Base-by-base conservation (phyloP, 2,329 filamentous ascomycete species). In the Magnaporthiopsis rhizophila region DNA sequence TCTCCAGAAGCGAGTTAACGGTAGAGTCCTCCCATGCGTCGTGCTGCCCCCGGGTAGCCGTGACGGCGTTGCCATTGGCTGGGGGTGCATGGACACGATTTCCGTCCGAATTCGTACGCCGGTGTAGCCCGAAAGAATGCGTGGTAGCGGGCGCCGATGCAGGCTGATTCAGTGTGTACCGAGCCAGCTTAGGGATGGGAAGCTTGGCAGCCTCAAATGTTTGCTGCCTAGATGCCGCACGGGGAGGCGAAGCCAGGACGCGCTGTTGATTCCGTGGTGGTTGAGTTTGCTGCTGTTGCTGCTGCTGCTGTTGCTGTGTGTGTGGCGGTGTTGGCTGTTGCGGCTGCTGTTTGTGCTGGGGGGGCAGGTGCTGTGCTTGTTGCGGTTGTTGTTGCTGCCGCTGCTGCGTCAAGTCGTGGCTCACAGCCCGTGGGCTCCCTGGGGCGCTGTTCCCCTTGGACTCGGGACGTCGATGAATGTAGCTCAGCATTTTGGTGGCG, bases 11-110 rank as follows among this genome's bases (percentile, higher is more conserved):
- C 63, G 74, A 75, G 61, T 71, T 74, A n/a, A 75, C 71, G 18
- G 73, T 74, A 18, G 74, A 75, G 62, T 75, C 74, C 61, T 75
- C 74, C 74, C 74, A 75, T n/a, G 72, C 68, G 60, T 70, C 72
- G 64, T 73, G 73, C 64, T 71, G 67, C 64, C 63, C 64, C 56
- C 63, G 57, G 11, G 34, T n/a, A 28, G 62, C n/a, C 53, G 67
- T 24, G 45, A 21, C 8, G n/a, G 18, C 45, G 21, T 53, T 53
- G 18, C 21, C n/a, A 53, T 21, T 9, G 45, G 45, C 21, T 34
- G 69, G 59, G 50, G 36, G 15, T 65, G 68, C 34, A 64, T 67
- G 63, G 59, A 65, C 28, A 57, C 65, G 61, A 62, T 66, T 66
- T 50, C 65, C 66, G 32, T 72, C 72, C 2, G 72, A 72, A 59